These are phyloP conservation scores for Wickerhamiella sorbophila DNA, from an alignment of 805 yeast species.

Conservation along the genomic window DNA sequence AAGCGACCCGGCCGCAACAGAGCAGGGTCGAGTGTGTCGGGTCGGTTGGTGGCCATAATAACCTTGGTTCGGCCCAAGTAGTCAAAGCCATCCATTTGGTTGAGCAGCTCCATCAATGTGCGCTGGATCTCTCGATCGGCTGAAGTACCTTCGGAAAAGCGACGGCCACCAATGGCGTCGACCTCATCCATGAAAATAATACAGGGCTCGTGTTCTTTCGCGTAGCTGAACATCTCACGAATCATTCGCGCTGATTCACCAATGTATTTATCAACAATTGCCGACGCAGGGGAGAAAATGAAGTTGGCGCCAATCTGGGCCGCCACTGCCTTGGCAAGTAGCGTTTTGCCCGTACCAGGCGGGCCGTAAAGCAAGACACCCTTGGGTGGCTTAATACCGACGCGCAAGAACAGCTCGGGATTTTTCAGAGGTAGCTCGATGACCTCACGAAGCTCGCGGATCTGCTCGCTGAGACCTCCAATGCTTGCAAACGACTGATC, in stretches of 20 bases:
- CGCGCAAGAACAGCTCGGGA: slow-evolving; percentile 89
- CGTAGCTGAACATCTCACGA: slow-evolving; percentile 96
- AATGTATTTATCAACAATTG: slow-evolving; percentile 93
- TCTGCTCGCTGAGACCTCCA: slow-evolving; percentile 93
- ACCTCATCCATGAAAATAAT: slow-evolving; percentile 97
- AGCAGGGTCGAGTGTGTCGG: slow-evolving; percentile 96
- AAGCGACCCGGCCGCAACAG: slow-evolving; percentile 92
- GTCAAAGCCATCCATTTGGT: slow-evolving; percentile 98
- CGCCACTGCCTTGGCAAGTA: slow-evolving; percentile 94
- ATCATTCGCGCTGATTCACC: slow-evolving; percentile 95
- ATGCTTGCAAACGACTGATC: slow-evolving; percentile 87
- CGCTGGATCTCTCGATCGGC: slow-evolving; percentile 98
- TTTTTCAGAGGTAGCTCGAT: slow-evolving; percentile 93
- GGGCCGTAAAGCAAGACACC: slow-evolving; percentile 96
- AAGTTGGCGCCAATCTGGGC: slow-evolving; percentile 97
- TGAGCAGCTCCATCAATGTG: slow-evolving; percentile 89
- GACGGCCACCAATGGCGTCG: slow-evolving; percentile 97
- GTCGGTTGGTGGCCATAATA: slow-evolving; percentile 98
- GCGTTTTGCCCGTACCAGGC: slow-evolving; percentile 96
- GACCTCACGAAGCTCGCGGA: slow-evolving; percentile 91
- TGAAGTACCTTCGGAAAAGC: slow-evolving; percentile 95
- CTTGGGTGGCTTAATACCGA: slow-evolving; percentile 97
- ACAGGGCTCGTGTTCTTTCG: slow-evolving; percentile 95
- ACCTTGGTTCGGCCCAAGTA: slow-evolving; percentile 92
- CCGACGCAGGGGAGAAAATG: slow-evolving; percentile 96